A percentile compares a stretch with the other conserved stretches of the same genome.
Conservation (phyloP, 768 basidiomycete species). For the Leccinum barrowsii region DNA sequence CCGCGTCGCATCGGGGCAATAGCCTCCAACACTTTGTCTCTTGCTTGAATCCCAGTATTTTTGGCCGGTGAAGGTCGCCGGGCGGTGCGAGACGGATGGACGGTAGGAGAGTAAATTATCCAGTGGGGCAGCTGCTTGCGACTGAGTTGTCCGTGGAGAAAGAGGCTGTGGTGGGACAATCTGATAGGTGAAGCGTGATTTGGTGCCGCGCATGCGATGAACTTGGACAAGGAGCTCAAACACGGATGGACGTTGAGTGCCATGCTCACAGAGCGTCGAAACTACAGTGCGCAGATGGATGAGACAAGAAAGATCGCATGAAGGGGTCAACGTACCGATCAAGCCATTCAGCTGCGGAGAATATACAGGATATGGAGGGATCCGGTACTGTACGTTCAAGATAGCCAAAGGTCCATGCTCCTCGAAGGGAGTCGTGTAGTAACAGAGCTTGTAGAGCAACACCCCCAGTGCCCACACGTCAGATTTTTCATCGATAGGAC, state of each 20-base stretch:
- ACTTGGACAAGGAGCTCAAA: slow-evolving; percentile 84
- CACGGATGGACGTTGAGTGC: slow-evolving; percentile 77
- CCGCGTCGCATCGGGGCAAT: slow-evolving; percentile 78
- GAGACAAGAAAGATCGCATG: slow-evolving; percentile 5
- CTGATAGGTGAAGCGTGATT: slow-evolving; percentile 71
- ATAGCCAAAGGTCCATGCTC: slow-evolving; percentile 96
- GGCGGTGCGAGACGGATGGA: slow-evolving; percentile 12
- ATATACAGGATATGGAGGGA: slow-evolving; percentile 85
- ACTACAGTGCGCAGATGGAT: slow-evolving; percentile 40
- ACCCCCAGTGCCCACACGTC: slow-evolving; percentile 99
- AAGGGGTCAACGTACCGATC: slow-evolving; percentile 57
- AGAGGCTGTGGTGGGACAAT: slow-evolving; percentile 47
- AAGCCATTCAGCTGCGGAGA: slow-evolving; percentile 77
- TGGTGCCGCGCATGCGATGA: slow-evolving; percentile 84
- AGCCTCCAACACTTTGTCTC: slow-evolving; percentile 75
- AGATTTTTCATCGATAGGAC: slow-evolving; percentile 88
- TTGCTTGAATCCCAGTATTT: slow-evolving; percentile 59
- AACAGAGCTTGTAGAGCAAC: slow-evolving; percentile 95
- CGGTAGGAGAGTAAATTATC: slow-evolving; percentile 41
- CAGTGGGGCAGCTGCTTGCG: slow-evolving; percentile 27
- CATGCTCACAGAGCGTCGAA: slow-evolving; percentile 92
- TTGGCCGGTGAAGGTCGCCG: slow-evolving; percentile 23
- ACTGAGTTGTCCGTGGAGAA: slow-evolving; percentile 38
- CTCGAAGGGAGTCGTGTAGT: slow-evolving; percentile 99
- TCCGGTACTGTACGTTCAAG: slow-evolving; percentile 92